Evolutionary conservation across 1,139 yeast genomes (phyloP).

Genomic region (Blastobotrys serpentis): DNA sequence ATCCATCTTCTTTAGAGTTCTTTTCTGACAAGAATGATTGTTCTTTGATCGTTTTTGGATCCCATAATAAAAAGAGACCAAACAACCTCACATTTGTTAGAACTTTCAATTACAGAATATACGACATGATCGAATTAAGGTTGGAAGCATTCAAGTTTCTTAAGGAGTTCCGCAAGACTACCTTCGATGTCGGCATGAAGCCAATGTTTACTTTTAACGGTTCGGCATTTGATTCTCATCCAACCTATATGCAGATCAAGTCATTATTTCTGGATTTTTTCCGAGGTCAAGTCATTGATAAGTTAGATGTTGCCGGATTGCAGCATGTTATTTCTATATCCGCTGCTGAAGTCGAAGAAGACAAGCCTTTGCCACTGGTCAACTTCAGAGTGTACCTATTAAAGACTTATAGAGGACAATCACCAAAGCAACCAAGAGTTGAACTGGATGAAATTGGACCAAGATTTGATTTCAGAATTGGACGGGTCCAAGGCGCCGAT

Average conservation of each 20-base stretch:
- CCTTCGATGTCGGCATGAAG: slow-evolving; percentile 85
- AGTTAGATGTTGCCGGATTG: slow-evolving; percentile 92
- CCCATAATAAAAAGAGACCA: slow-evolving; percentile 89
- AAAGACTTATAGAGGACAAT: slow-evolving; percentile 64
- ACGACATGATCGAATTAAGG: slow-evolving; percentile 90
- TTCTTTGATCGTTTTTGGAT: slow-evolving; percentile 78
- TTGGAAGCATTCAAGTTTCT: slow-evolving; percentile 69
- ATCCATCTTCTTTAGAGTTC: slow-evolving; percentile 80
- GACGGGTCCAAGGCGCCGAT: slow-evolving; percentile 79
- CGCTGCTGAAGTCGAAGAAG: slow-evolving; percentile 67
- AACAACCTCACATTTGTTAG: slow-evolving; percentile 85
- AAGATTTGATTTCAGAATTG: slow-evolving; percentile 86
- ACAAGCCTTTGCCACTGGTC: slow-evolving; percentile 63
- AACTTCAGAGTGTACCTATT: slow-evolving; percentile 89
- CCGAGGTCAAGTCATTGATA: slow-evolving; percentile 75
- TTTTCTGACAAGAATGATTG: slow-evolving; percentile 92
- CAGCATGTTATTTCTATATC: slow-evolving; percentile 87
- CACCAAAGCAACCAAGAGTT: slow-evolving; percentile 84
- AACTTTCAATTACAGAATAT: slow-evolving; percentile 84
- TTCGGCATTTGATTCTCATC: slow-evolving; percentile 84
- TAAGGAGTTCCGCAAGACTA: slow-evolving; percentile 68
- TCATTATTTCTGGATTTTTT: slow-evolving; percentile 88
- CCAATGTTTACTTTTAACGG: slow-evolving; percentile 96
- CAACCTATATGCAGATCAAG: slow-evolving; percentile 80
- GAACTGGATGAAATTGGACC: slow-evolving; percentile 97